phyloP scores from a whole-genome alignment of 768 basidiomycete species.

The Tylopilus plumbeoviolaceoides region DNA sequence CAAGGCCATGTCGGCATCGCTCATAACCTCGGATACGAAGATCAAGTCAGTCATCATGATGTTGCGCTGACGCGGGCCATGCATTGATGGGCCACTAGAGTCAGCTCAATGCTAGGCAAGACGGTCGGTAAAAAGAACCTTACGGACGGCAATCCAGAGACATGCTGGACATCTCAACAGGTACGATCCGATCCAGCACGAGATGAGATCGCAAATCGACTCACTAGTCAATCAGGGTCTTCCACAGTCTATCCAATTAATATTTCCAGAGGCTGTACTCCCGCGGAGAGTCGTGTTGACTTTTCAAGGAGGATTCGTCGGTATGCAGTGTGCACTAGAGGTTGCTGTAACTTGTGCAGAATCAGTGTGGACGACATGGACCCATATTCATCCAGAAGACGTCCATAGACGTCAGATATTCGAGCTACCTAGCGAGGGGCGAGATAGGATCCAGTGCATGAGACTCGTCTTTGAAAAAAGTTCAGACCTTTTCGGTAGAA shows the following conservation, averaged over 20 bases:
- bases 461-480: constrained; percentile 75
- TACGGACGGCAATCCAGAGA: constrained; percentile 67
- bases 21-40: constrained; percentile 24
- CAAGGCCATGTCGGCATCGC: constrained; percentile 1
- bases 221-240: constrained; percentile 49
- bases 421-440: constrained; percentile 35
- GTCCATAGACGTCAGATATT: constrained; percentile 73
- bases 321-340: constrained; percentile 56
- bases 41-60: constrained; percentile 41
- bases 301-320: constrained; percentile 87
- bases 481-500: constrained; percentile 82
- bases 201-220: background rate
- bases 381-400: constrained; percentile 71
- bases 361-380: constrained; percentile 46
- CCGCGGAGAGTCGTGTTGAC: constrained; percentile 58
- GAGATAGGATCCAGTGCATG: constrained; percentile 38
- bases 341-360: constrained; percentile 31
- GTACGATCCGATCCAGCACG: constrained; percentile 33
- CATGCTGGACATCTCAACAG: constrained; percentile 84
- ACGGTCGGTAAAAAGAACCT: constrained; percentile 67
- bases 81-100: constrained; percentile 40
- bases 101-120: constrained; percentile 77
- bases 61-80: constrained; percentile 21
- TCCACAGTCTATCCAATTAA: constrained; percentile 70
- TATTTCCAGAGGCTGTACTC: constrained; percentile 48